Conservation (phyloP, 208 protist species). For the Acanthamoeba lenticulata region DNA sequence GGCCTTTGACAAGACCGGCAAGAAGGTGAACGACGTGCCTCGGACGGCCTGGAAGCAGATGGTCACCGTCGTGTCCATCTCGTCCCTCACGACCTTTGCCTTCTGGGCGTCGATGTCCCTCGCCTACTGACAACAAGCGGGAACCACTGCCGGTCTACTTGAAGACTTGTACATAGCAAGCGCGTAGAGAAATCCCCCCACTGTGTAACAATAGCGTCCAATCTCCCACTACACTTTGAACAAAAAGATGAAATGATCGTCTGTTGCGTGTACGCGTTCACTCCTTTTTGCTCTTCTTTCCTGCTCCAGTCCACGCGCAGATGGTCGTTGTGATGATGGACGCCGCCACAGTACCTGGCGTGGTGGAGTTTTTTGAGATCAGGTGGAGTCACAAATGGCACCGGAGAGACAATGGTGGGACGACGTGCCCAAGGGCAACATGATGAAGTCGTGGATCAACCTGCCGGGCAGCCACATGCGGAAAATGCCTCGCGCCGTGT, state of each 20-base stretch:
- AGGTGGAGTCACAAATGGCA: neutral
- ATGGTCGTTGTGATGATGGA: neutral
- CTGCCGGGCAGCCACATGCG: neutral
- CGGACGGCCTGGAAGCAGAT: neutral
- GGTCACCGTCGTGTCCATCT: neutral
- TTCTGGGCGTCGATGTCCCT: neutral
- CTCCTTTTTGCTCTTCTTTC: neutral
- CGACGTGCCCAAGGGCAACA: neutral
- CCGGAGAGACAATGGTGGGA: neutral
- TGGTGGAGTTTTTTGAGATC: neutral
- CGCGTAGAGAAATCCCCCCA: neutral
- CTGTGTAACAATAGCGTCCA: neutral
- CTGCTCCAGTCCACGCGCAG: neutral
- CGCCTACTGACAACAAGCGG: neutral
- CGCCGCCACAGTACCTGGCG: neutral
- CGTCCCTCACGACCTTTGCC: neutral
- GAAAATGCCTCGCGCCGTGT: neutral
- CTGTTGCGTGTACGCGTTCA: neutral
- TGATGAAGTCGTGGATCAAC: neutral
- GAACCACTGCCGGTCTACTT: too few species aligned
- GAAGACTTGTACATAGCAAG: too few species aligned
- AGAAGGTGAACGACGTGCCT: neutral
- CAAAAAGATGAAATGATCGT: neutral
- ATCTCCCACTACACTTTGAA: too few species aligned
- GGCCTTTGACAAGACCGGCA: neutral